Percentiles rank a stretch among this genome's conserved stretches.
Evolutionary conservation across 1,284 basidiomycete genomes (phyloP).

Genomic region (Cryptococcus sp.): DNA sequence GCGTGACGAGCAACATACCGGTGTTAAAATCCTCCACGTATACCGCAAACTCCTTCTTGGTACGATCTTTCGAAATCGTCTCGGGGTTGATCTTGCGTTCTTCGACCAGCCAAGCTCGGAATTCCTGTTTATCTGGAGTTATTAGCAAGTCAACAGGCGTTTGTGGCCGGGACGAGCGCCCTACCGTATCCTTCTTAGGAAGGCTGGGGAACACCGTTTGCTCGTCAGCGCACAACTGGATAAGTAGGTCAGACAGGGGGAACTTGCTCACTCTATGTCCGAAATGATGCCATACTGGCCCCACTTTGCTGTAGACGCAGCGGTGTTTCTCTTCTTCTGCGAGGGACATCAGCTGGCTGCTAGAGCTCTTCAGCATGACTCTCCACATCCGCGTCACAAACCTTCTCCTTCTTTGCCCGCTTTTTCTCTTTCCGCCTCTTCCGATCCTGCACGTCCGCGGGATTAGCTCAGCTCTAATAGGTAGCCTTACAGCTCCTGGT

Average conservation of each 20-base stretch:
- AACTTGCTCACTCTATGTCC: constrained; percentile 67
- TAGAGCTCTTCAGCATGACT: not conserved
- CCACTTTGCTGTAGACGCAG: constrained; percentile 65
- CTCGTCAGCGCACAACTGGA: constrained; percentile 3
- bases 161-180: constrained; percentile 1
- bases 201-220: constrained; percentile 53
- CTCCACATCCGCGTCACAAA: constrained; percentile 16
- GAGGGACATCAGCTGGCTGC: constrained; percentile 3
- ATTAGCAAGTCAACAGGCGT: not conserved
- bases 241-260: not conserved
- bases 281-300: constrained; percentile 82
- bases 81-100: constrained; percentile 84
- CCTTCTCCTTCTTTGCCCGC: constrained; percentile 51
- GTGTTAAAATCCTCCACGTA: constrained; percentile 83
- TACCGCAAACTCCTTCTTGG: constrained; percentile 72
- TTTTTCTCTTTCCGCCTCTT: constrained; percentile 57
- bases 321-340: constrained; percentile 58
- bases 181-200: constrained; percentile 62
- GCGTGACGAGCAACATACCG: constrained; percentile 55
- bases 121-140: constrained; percentile 56
- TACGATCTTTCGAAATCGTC: constrained; percentile 73
- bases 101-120: constrained; percentile 83
- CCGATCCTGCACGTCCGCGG: constrained; percentile 8
- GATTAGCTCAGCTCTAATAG: not conserved
- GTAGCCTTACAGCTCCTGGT: not conserved